A percentile compares a stretch with the other conserved stretches of the same genome.
Conservation (phyloP, 768 basidiomycete species). For the Tricholoma hemisulphureum region DNA sequence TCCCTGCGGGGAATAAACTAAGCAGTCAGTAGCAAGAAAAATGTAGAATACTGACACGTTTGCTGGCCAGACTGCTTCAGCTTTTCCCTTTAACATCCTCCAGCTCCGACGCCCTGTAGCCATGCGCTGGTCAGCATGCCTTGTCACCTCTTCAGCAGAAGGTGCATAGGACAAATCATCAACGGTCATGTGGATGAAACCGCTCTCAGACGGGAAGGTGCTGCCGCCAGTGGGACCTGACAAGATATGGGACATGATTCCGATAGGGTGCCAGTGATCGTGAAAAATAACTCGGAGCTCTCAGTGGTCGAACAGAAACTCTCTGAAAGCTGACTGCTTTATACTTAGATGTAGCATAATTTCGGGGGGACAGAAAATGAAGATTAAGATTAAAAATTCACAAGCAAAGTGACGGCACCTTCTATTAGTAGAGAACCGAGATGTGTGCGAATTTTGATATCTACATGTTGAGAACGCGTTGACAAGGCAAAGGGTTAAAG, state of each 20-base stretch:
- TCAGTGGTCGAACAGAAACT: not conserved
- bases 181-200: slow-evolving; percentile 27
- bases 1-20: slow-evolving; percentile 28
- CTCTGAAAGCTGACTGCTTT: not conserved
- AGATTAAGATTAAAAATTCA: not conserved
- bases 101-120: slow-evolving; percentile 50
- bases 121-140: slow-evolving; percentile 33
- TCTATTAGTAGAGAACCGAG: not conserved
- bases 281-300: not conserved
- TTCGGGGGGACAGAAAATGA: not conserved
- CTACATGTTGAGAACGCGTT: not conserved
- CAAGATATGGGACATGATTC: not conserved
- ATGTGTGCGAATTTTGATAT: not conserved
- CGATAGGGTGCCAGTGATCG: not conserved
- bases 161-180: slow-evolving; percentile 42
- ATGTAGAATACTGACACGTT: slow-evolving; percentile 30
- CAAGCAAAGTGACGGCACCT: not conserved
- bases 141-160: slow-evolving; percentile 34
- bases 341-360: not conserved
- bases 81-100: slow-evolving; percentile 51
- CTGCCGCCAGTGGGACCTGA: not conserved
- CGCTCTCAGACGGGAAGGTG: not conserved
- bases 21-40: not conserved
- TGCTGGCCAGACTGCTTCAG: slow-evolving; percentile 61
- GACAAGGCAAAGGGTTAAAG: not conserved